Evolutionary conservation across 768 basidiomycete genomes (phyloP), one percentile per base, ranked within the genome.

Genomic region (Leucosporidium yakuticum): DNA sequence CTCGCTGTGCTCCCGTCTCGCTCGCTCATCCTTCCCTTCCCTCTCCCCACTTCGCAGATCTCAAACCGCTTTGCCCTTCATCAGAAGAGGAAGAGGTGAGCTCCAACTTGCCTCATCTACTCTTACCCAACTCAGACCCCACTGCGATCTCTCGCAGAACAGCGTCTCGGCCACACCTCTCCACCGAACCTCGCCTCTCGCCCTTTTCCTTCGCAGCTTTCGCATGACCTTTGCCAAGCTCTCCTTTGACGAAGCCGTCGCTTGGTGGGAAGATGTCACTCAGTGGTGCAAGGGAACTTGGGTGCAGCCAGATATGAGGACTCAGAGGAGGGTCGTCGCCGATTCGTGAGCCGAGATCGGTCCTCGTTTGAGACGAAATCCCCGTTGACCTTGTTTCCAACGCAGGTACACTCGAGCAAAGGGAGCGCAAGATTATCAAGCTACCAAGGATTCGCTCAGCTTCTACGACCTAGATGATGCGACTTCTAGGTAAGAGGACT

Each of bases 71-170:
- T 29, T 19, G 59, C 34, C 60, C 66, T 19, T 58, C 36, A 23
- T 31, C 63, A 8, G 63, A 65, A 1, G 70, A 71, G 14, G 70
- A 71, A 51, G 70, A 71, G 27, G 67, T 60, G 15, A 32, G 34
- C n/a, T n/a, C 27, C 48, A 21, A n/a, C 27, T 9, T 29, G 20
- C 20, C 50, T 4, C 54, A 6, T 58, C 55, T 19, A 19, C 56
- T 20, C 32, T 32, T 19, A 34, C 56, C 11, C 20, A 23, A 4
- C 32, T 23, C 7, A 5, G 39, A 44, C 39, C 39, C 34, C 39
- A 8, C 17, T 2, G 8, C 39, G 2, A 15, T 21, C n/a, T 14
- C 23, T 25, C 31, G 23, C 55, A 63, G 67, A 17, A 34, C 55
- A 12, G 29, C 9, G 21, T 54, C 15, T 32, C 55, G 0, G 15